These are phyloP conservation scores for Aspergillus candidus DNA, from an alignment of 2,329 filamentous ascomycete species.

Conservation along the genomic window DNA sequence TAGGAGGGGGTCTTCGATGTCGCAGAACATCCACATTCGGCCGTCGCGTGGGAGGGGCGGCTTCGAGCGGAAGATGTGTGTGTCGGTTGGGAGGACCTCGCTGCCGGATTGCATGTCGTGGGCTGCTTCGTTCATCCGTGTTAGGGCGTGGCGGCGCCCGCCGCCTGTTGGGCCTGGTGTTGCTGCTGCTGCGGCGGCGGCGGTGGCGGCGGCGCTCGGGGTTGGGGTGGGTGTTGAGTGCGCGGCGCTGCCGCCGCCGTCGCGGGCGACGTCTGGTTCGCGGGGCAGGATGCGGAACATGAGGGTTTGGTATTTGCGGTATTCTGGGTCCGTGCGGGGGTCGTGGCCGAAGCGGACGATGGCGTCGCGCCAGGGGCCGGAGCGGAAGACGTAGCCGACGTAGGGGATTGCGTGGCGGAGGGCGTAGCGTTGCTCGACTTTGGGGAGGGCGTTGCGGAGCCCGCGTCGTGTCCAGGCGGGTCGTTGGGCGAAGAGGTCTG, in stretches of 20 bases:
- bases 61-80: conserved; percentile 77
- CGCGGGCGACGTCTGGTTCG: conserved; percentile 28
- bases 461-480: conserved; percentile 84
- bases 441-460: conserved; percentile 63
- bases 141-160: conserved; percentile 24
- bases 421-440: conserved; percentile 45
- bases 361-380: conserved; percentile 85
- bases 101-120: conserved; percentile 2
- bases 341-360: conserved; percentile 82
- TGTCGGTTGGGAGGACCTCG: conserved; percentile 7
- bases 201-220: no score
- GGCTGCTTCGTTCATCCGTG: conserved; percentile 15
- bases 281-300: conserved; percentile 65
- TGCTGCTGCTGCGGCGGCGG: no score
- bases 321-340: conserved; percentile 68
- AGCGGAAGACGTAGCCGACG: conserved; percentile 85
- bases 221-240: not conserved
- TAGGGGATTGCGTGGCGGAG: conserved; percentile 75
- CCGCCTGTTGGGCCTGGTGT: not conserved
- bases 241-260: conserved; percentile 15
- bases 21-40: conserved; percentile 90
- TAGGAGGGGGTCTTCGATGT: conserved; percentile 77
- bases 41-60: conserved; percentile 65
- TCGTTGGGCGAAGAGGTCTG: conserved; percentile 61
- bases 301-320: conserved; percentile 79